Evolutionary conservation across 75 land plant species (phyloP).

Genomic region (Chamaecyparis obtusa): DNA sequence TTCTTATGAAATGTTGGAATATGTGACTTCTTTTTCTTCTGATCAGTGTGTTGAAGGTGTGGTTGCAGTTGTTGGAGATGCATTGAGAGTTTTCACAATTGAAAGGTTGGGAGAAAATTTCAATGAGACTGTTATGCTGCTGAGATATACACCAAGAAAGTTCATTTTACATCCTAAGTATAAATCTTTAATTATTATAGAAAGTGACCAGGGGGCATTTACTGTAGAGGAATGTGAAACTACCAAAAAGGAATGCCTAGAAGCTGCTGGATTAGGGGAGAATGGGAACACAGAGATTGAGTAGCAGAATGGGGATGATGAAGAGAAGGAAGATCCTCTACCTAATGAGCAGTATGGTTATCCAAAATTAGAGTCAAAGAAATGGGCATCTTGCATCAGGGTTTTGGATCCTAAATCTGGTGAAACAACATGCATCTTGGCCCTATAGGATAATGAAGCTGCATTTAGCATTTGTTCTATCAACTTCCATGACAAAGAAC

Average conservation of each 20-base stretch:
- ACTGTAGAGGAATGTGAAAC: constrained; percentile 93
- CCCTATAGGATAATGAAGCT: constrained; percentile 96
- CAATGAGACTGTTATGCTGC: constrained; percentile 86
- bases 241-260: constrained; percentile 77
- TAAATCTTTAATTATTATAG: constrained; percentile 74
- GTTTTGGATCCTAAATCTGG: constrained; percentile 85
- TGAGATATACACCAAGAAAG: constrained; percentile 95
- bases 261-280: constrained; percentile 67
- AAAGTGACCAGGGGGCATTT: constrained; percentile 95
- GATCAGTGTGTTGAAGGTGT: constrained; percentile 99
- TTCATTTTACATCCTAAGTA: constrained; percentile 92
- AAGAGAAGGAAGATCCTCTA: constrained; percentile 74
- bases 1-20: constrained; percentile 94
- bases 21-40: constrained; percentile 93
- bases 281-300: constrained; percentile 69
- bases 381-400: constrained; percentile 96
- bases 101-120: constrained; percentile 98
- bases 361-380: constrained; percentile 87
- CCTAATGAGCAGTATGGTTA: constrained; percentile 99
- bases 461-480: constrained; percentile 93
- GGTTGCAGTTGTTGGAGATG: constrained; percentile 94
- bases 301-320: constrained; percentile 76
- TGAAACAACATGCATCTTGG: constrained; percentile 81
- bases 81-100: constrained; percentile 88
- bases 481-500: constrained; percentile 91